phyloP scores from a whole-genome alignment of 148 eudicot genomes.

The Nyssa sinensis region DNA sequence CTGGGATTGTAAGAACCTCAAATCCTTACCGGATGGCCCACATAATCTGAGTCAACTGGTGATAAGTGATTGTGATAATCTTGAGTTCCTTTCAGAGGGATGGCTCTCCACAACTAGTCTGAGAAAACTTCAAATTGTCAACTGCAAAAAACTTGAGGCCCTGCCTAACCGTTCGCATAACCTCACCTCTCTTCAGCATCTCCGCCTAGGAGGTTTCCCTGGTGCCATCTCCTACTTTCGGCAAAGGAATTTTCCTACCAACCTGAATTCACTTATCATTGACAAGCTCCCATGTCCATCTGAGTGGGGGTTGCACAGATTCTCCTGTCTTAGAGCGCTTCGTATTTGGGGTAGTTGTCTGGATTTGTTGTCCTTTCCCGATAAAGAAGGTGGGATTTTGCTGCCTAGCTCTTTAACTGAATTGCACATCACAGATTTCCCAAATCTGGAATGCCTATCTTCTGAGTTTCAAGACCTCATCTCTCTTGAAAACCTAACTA shows the following conservation, averaged over 20 bases:
- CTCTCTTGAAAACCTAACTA: background rate
- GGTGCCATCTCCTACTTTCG: too few species aligned
- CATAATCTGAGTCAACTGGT: background rate
- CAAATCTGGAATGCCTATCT: background rate
- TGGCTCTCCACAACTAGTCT: background rate
- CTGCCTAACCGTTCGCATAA: too few species aligned
- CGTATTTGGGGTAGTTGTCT: fast-evolving
- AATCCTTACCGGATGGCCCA: background rate
- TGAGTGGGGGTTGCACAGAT: background rate
- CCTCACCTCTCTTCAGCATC: too few species aligned
- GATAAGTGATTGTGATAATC: fast-evolving
- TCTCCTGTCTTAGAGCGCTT: slow-evolving; percentile 2
- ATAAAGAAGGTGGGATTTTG: too few species aligned
- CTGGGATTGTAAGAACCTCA: background rate
- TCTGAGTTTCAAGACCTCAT: background rate
- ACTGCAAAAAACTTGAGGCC: background rate
- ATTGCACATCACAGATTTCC: background rate
- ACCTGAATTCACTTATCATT: background rate
- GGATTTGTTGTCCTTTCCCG: background rate
- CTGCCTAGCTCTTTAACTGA: background rate
- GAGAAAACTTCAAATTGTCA: fast-evolving
- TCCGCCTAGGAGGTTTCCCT: too few species aligned
- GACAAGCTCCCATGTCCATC: background rate
- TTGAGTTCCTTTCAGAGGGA: slow-evolving; percentile 3
- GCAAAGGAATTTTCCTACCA: background rate